These are phyloP conservation scores for Anethum foeniculum DNA, from an alignment of 140 eudicot species.

Conservation along the genomic window DNA sequence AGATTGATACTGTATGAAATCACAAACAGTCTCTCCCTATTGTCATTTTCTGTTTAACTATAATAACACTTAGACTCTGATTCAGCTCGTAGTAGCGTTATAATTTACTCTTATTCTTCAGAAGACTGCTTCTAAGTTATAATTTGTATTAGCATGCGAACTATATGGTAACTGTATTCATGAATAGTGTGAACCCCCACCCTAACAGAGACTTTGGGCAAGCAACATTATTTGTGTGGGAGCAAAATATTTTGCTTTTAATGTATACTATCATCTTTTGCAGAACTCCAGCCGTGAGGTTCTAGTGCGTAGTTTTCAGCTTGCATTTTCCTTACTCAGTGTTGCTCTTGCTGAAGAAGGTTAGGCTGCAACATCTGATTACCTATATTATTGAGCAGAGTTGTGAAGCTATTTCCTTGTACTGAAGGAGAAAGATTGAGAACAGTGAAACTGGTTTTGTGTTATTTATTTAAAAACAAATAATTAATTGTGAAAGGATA, in stretches of 20 bases:
- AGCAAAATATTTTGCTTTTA: slow-evolving; percentile 7
- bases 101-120: neutral
- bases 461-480: neutral
- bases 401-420: neutral
- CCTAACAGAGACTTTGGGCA: neutral
- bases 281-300: slow-evolving; percentile 81
- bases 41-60: too few species aligned
- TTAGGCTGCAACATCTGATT: slow-evolving; percentile 22
- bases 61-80: neutral
- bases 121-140: neutral
- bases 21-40: neutral
- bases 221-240: neutral
- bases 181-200: neutral
- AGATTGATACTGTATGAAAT: neutral
- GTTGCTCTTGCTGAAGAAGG: slow-evolving; percentile 79
- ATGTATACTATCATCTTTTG: slow-evolving; percentile 14
- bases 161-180: neutral
- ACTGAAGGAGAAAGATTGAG: neutral
- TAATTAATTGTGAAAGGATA: neutral
- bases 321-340: slow-evolving; percentile 76
- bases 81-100: neutral
- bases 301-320: slow-evolving; percentile 75
- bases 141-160: neutral
- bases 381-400: neutral
- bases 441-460: neutral